Evolutionary conservation across 1,284 basidiomycete genomes (phyloP), one percentile per base, ranked within the genome.

Genomic region (Trametes hirsuta): DNA sequence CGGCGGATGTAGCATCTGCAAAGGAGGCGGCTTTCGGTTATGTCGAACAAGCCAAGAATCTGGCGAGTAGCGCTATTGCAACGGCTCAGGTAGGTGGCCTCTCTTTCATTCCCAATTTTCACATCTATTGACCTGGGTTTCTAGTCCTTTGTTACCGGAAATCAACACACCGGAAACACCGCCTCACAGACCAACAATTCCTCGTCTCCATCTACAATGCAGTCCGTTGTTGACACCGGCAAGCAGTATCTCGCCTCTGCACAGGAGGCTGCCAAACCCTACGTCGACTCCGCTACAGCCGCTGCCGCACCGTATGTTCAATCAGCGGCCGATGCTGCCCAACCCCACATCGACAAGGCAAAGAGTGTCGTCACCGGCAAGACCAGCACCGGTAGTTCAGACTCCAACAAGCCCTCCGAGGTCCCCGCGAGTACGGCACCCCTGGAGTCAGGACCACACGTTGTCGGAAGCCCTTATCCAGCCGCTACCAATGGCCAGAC

Each of bases 11-110:
- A 3, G 75, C 80, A 14, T 72, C 73, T 11, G 77, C 76, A 0
- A 80, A 80, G 63, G 76, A 74, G 2, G 66, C 77, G 3, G 78
- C 79, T 34, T 45, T 50, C 12, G 47, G 75, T 74, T 42, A 76
- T 66, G 71, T 87, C 4, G 79, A 83, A 21, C 81, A 84, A 65
- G 84, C 81, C 3, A 86, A 82, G 72, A 71, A 69, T 15, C 52
- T 84, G 2, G 83, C 81, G 0, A 72, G 71, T 8, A 75, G 68
- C 51, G 82, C 80, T 0, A 61, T 84, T 6, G 70, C 77, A n/a
- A 80, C 82, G 45, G 84, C 83, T 15, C 81, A 83, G 76, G 85
- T 84, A 63, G 22, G 75, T 70, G 18, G 12, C 51, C 22, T 12
- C 25, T 47, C 42, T 18, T 36, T 18, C 9, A 34, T 42, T 18